These are phyloP conservation scores for Diaporthe longicolla DNA, from an alignment of 2,329 filamentous ascomycete species.

Conservation along the genomic window DNA sequence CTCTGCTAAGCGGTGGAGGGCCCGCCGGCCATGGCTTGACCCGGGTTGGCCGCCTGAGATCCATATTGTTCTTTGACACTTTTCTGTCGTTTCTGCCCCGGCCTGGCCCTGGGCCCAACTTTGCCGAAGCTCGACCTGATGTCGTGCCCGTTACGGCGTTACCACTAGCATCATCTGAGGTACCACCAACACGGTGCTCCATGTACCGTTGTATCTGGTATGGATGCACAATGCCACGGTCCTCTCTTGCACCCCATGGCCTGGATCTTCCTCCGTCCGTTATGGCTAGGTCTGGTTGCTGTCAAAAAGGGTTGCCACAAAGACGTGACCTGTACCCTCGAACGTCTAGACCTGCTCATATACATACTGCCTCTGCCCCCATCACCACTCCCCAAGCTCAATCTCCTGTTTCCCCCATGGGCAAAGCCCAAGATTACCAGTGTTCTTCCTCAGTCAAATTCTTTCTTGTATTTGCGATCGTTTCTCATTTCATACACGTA, in stretches of 20 bases:
- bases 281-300: slow-evolving; percentile 32
- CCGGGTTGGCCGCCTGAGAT: slow-evolving; percentile 33
- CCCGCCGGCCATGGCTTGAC: slow-evolving; percentile 31
- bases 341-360: not conserved
- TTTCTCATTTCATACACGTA: not conserved
- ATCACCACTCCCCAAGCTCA: not conserved
- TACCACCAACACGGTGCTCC: slow-evolving; percentile 29
- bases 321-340: slow-evolving; percentile 1
- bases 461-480: not conserved
- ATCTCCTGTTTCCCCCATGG: not conserved
- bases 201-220: slow-evolving; percentile 33
- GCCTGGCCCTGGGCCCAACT: slow-evolving; percentile 25
- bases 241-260: slow-evolving; percentile 8
- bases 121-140: slow-evolving; percentile 32
- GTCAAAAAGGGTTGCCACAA: slow-evolving; percentile 34
- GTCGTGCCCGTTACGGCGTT: slow-evolving; percentile 30
- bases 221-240: slow-evolving; percentile 30
- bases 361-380: slow-evolving; percentile 34
- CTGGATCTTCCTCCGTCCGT: slow-evolving; percentile 14
- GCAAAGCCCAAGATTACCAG: slow-evolving; percentile 8
- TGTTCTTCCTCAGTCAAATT: not conserved
- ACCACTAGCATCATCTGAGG: slow-evolving; percentile 2
- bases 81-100: slow-evolving; percentile 18
- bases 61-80: slow-evolving; percentile 1
- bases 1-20: slow-evolving; percentile 10